Percentiles rank a stretch among this genome's conserved stretches.
Conservation (phyloP, 2,329 filamentous ascomycete genomes). For the Claviceps lovelessii region DNA sequence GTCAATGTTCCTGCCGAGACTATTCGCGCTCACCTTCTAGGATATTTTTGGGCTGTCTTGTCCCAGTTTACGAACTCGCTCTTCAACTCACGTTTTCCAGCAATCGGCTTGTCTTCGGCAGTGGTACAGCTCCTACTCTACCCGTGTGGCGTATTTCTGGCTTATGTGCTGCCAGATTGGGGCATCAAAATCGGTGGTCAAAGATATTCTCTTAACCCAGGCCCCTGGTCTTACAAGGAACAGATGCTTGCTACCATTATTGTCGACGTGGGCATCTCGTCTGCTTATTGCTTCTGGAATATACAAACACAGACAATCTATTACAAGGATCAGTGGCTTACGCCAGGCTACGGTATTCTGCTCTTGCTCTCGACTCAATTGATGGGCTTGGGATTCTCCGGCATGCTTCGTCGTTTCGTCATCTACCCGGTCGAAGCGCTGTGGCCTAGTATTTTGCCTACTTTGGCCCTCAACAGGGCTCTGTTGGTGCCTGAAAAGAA, state of each 20-base stretch:
- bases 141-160: constrained; percentile 30
- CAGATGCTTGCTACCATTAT: constrained; percentile 46
- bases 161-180: constrained; percentile 29
- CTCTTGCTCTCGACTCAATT: constrained; percentile 33
- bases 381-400: constrained; percentile 41
- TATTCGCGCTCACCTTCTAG: constrained; percentile 15
- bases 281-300: constrained; percentile 6
- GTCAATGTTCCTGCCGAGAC: constrained; percentile 14
- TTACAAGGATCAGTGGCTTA: constrained; percentile 25
- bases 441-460: constrained; percentile 36
- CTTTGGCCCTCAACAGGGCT: constrained; percentile 31
- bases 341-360: constrained; percentile 32
- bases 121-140: constrained; percentile 27
- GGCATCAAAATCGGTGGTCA: constrained; percentile 27
- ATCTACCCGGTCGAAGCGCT: constrained; percentile 37
- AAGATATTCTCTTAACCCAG: constrained; percentile 34
- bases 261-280: constrained; percentile 36
- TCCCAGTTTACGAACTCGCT: constrained; percentile 6
- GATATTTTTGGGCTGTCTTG: constrained; percentile 14
- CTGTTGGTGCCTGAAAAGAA: constrained; percentile 20
- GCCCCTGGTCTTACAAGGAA: constrained; percentile 43
- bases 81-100: constrained; percentile 7
- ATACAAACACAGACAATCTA: constrained; percentile 25
- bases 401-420: constrained; percentile 32
- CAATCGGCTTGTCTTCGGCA: constrained; percentile 2